Base-by-base conservation (phyloP, 768 basidiomycete species). In the Tulasnella sp. region DNA sequence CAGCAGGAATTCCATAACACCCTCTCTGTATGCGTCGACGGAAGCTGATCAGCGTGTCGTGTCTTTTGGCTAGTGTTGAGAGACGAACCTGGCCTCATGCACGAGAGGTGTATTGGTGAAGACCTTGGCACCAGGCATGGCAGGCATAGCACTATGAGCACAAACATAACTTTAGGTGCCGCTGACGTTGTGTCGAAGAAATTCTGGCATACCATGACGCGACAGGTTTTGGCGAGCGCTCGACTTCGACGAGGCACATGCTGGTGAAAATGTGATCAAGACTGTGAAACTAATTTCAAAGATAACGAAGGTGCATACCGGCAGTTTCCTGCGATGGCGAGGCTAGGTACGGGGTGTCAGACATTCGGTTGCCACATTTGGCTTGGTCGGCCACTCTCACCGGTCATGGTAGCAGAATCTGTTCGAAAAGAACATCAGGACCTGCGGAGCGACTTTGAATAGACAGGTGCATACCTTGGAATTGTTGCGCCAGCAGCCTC, bases 171-270 rank as follows among this genome's bases (percentile, higher is more conserved):
- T 74, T 73, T 7, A 75, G 74, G 74, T 75, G 29, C 26, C 39
- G 63, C 39, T 69, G 14, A 42, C 36, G 39, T 47, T 72, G 36
- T 34, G 72, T n/a, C 44, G n/a, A n/a, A n/a, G n/a, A n/a, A n/a
- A n/a, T n/a, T 36, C 19, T 64, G 35, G 77, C 84, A 74, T 77
- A 92, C 92, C 95, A 95, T 68, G 95, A 95, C 71, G 95, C 94
- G 39, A 96, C 89, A 26, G 94, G 95, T 83, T 96, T 96, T 62
- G 94, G 94, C 72, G 94, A 93, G 74, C 93, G 86, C 80, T 94
- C 93, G 67, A 99, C 96, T 82, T 99, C 97, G 42, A 99, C 97
- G 66, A 99, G 83, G 81, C 97, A 99, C 97, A 99, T 99, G 76
- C 95, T 93, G 75, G 5, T n/a, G 72, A 52, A 52, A 34, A 26